Conservation (phyloP, 139 green algal genomes). For the Yamagishiella unicocca region DNA sequence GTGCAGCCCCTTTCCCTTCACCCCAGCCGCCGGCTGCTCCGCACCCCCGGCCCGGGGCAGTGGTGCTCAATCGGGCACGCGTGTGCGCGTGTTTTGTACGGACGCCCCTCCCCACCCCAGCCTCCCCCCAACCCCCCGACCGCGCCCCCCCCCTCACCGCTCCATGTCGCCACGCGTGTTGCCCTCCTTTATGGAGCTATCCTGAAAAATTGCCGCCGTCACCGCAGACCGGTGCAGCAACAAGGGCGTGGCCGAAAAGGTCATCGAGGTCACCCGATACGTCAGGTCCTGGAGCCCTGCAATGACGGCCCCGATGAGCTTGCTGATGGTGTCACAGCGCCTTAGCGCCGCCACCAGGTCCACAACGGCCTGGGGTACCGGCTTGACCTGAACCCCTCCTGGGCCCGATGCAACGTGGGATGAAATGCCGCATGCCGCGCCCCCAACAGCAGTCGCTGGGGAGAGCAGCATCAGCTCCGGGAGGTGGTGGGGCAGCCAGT, state of each 20-base stretch:
- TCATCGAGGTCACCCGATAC: not conserved
- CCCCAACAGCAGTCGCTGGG: not conserved
- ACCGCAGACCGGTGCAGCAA: not conserved
- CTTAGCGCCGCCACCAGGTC: not conserved
- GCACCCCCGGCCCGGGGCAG: no score
- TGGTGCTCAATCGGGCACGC: no score
- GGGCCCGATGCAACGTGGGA: not conserved
- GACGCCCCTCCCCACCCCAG: no score
- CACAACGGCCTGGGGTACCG: not conserved
- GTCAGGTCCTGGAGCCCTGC: slow-evolving; percentile 1
- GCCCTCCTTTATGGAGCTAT: not conserved
- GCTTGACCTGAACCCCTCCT: not conserved
- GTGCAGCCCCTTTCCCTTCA: no score
- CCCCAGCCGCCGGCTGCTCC: no score
- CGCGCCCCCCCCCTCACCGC: not conserved
- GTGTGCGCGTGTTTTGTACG: no score
- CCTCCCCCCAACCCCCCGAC: not conserved
- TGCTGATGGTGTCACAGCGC: not conserved
- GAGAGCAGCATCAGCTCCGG: not conserved
- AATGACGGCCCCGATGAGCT: not conserved
- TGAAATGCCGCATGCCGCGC: not conserved
- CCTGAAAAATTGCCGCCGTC: slow-evolving; percentile 14
- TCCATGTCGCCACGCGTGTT: not conserved
- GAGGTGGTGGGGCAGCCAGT: slow-evolving; percentile 19
- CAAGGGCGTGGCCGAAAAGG: slow-evolving; percentile 1